A percentile compares a stretch with the other conserved stretches of the same genome.
Conservation (phyloP, 106 monocot species). For the Acanthochlamys bracteata region DNA sequence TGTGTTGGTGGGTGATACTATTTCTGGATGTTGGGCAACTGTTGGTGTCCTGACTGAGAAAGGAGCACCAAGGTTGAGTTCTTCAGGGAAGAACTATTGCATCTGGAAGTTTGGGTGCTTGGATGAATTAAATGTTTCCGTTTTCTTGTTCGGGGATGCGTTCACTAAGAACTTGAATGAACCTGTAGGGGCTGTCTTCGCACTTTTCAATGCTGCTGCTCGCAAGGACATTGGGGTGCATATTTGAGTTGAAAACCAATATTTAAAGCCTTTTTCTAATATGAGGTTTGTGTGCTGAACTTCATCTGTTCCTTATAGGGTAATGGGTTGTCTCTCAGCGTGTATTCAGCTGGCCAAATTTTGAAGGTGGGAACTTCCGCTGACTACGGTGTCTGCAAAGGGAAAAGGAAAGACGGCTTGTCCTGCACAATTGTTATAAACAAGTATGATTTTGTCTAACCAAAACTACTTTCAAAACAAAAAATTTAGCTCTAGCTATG, state of each 20-base stretch:
- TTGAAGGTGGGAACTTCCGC: constrained; percentile 68
- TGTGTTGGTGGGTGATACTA: constrained; percentile 43
- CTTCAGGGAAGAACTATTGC: constrained; percentile 57
- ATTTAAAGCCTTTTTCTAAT: not conserved
- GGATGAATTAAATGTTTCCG: constrained; percentile 57
- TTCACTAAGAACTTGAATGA: constrained; percentile 40
- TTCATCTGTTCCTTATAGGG: constrained; percentile 23
- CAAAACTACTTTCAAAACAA: not conserved
- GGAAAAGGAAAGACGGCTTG: constrained; percentile 84
- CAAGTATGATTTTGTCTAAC: constrained; percentile 37
- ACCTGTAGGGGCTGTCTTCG: constrained; percentile 61
- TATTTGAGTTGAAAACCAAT: not conserved
- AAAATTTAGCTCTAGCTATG: too few relatives aligned
- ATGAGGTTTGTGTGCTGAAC: not conserved
- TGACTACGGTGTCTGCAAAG: constrained; percentile 78
- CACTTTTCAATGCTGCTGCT: constrained; percentile 57
- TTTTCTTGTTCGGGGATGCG: constrained; percentile 91
- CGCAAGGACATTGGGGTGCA: constrained; percentile 49
- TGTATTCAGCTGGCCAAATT: constrained; percentile 60
- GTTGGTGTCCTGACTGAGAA: constrained; percentile 77
- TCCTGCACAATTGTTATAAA: constrained; percentile 83
- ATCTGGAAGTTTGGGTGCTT: constrained; percentile 80
- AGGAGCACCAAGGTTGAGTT: constrained; percentile 44
- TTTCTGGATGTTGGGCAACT: constrained; percentile 88
- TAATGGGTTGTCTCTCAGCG: constrained; percentile 63